Evolutionary conservation across 1,284 basidiomycete genomes (phyloP), one percentile per base, ranked within the genome.

Genomic region (Trametes pubescens): DNA sequence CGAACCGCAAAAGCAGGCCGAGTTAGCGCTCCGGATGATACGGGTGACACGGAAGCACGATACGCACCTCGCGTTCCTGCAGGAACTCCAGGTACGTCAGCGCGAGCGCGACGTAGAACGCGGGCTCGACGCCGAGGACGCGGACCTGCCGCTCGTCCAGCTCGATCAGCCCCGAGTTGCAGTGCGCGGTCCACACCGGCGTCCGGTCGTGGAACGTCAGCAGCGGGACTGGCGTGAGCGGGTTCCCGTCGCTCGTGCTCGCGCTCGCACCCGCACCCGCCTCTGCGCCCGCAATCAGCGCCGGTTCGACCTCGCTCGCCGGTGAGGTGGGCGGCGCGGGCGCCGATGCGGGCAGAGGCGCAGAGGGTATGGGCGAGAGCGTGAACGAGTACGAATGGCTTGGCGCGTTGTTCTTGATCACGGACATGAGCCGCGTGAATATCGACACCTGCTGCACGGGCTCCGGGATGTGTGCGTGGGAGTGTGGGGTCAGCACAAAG

Each of bases 31-130:
- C 4, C 16, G n/a, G 5, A 16, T 11, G 10, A n/a, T n/a, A 21
- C 2, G 11, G 21, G 44, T 2, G 7, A 24, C 2, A 51, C 16
- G 7, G 22, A 13, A 40, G 38, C n/a, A 61, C 52, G 3, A 43
- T 43, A 68, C 87, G 69, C 65, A 90, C 92, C 79, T 92, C 91
- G 70, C 89, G 81, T 65, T 93, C 91, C 69, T 85, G 84, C 68
- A 93, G 72, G 72, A 91, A 93, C 64, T 91, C 91, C 21, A 91
- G 76, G 73, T 92, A 94, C 1, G 89, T 87, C 71, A 93, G 74
- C 0, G 86, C 88, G 48, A 91, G 79, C 1, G 90, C 84, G 48
- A 93, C 79, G 87, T 91, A 94, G 73, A 94, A 93, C 62, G 86
- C 87, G 16, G 84, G 83, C 53, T 92, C 90, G 37, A 93, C 84